Evolutionary conservation across 345 rosid genomes (phyloP).

Genomic region (Stellera chamaejasme): DNA sequence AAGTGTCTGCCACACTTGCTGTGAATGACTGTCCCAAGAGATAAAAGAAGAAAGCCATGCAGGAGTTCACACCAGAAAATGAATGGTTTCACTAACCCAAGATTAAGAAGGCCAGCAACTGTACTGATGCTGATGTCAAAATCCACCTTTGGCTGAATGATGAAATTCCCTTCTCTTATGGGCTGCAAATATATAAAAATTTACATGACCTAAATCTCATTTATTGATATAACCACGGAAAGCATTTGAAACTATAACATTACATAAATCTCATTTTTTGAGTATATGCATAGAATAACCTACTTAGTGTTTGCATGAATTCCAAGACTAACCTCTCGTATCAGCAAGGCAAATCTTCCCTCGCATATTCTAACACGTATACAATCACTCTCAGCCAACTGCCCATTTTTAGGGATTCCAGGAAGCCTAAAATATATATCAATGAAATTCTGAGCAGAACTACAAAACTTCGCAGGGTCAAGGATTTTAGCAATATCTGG

Average conservation of each 20-base stretch:
- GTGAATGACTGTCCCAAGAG: no score
- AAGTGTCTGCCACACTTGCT: no score
- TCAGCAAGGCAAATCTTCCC: slow-evolving; percentile 95
- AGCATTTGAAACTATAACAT: slow-evolving; percentile 14
- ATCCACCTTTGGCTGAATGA: slow-evolving; percentile 99
- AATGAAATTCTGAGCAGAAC: slow-evolving; percentile 88
- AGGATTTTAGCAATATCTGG: slow-evolving; percentile 86
- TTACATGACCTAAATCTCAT: slow-evolving; percentile 7
- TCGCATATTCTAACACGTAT: slow-evolving; percentile 97
- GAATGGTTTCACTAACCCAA: slow-evolving; percentile 59
- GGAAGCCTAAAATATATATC: slow-evolving; percentile 89
- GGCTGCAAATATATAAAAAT: slow-evolving; percentile 37
- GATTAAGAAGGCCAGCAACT: slow-evolving; percentile 96
- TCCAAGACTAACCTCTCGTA: slow-evolving; percentile 70
- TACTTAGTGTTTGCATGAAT: slow-evolving; percentile 8
- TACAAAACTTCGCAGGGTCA: slow-evolving; percentile 71
- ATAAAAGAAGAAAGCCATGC: no score
- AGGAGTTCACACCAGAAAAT: no score
- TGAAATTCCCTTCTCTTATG: slow-evolving; percentile 96
- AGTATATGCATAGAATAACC: slow-evolving; percentile 1
- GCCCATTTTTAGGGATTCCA: slow-evolving; percentile 77
- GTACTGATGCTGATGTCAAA: slow-evolving; percentile 97
- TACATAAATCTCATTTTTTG: slow-evolving; percentile 8
- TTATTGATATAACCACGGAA: slow-evolving; percentile 12
- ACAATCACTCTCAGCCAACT: slow-evolving; percentile 86